Conservation (phyloP, 768 basidiomycete species). For the Termitomyces sp. region DNA sequence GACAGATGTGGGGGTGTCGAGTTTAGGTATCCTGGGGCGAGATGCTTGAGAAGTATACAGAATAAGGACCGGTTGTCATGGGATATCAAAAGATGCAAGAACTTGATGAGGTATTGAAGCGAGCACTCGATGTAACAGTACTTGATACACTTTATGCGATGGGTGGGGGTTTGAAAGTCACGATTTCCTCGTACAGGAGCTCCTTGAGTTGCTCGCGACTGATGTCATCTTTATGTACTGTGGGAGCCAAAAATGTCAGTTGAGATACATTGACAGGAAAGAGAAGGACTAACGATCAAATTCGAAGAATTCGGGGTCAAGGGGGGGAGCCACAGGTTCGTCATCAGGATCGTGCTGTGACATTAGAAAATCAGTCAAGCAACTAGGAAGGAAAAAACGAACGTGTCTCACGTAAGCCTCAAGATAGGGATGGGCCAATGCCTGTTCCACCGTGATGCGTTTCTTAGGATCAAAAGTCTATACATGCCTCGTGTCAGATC, state of each 20-base stretch:
- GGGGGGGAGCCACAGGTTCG: conserved; percentile 93
- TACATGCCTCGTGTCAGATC: conserved; percentile 1
- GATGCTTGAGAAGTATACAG: background rate
- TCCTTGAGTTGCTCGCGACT: conserved; percentile 94
- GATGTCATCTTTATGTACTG: conserved; percentile 95
- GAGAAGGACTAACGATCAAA: conserved; percentile 72
- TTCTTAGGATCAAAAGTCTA: conserved; percentile 98
- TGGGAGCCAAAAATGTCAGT: background rate
- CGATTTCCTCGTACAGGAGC: conserved; percentile 91
- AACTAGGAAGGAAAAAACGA: background rate
- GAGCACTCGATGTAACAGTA: background rate
- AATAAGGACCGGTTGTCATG: background rate
- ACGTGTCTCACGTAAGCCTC: conserved; percentile 76
- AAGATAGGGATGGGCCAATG: conserved; percentile 91
- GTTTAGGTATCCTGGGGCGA: background rate
- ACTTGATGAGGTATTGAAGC: background rate
- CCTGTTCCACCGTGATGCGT: conserved; percentile 91
- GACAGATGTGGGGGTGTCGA: background rate
- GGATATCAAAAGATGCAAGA: background rate
- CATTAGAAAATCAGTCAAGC: conserved; percentile 1
- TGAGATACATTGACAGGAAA: background rate
- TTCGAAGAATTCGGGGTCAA: conserved; percentile 95
- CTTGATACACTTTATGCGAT: conserved; percentile 37
- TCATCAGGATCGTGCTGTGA: conserved; percentile 90
- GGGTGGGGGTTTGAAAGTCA: conserved; percentile 74